Conservation (phyloP, 208 protist species). For the Blastocrithidia nonstop region DNA sequence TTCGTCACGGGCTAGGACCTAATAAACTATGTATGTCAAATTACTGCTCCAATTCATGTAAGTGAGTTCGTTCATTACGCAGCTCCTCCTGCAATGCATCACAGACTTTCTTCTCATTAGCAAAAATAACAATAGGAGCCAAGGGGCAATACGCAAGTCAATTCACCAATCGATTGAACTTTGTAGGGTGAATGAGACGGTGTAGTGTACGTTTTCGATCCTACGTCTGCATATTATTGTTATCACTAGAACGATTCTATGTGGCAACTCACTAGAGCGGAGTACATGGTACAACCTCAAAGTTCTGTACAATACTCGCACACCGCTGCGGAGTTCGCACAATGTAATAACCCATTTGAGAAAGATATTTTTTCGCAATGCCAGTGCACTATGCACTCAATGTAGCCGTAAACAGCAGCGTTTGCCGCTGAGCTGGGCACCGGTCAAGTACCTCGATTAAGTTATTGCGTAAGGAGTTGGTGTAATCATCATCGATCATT, state of each 20-base stretch:
- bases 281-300: constrained; percentile 43
- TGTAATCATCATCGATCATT: constrained; percentile 89
- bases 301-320: constrained; percentile 44
- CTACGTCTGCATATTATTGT: not conserved
- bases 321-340: constrained; percentile 52
- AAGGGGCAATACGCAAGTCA: constrained; percentile 39
- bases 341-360: constrained; percentile 34
- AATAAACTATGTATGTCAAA: constrained; percentile 25
- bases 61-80: constrained; percentile 23
- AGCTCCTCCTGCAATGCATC: constrained; percentile 55
- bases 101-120: constrained; percentile 54
- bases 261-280: no score
- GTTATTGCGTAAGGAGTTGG: constrained; percentile 53
- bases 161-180: constrained; percentile 54
- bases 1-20: constrained; percentile 16
- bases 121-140: constrained; percentile 60
- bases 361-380: constrained; percentile 48
- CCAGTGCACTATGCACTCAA: constrained; percentile 50
- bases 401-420: constrained; percentile 95
- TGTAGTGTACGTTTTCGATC: constrained; percentile 7
- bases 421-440: constrained; percentile 65
- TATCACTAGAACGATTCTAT: not conserved
- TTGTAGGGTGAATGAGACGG: constrained; percentile 34
- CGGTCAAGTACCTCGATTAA: constrained; percentile 84
- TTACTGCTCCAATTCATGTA: constrained; percentile 21